Evolutionary conservation across 768 basidiomycete genomes (phyloP).

Genomic region (Cystofilobasidium bisporidii): DNA sequence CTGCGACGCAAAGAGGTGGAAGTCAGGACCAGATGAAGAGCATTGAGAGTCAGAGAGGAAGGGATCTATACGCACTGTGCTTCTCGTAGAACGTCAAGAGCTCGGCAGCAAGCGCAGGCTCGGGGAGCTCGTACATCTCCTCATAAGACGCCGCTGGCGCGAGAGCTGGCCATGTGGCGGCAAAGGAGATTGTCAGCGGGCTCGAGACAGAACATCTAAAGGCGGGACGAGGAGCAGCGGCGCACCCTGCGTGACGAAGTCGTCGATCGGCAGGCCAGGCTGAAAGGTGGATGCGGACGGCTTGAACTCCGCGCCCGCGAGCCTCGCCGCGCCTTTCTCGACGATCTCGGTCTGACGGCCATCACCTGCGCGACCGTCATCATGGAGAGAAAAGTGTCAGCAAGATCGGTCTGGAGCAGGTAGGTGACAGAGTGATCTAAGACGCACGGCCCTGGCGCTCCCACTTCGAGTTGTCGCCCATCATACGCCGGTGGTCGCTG

Average conservation of each 20-base stretch:
- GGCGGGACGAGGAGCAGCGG: neutral
- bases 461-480: neutral
- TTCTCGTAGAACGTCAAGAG: conserved; percentile 7
- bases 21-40: neutral
- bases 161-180: neutral
- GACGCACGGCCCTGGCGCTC: neutral
- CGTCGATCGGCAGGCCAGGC: neutral
- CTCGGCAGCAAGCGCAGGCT: neutral
- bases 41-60: too few species aligned
- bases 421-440: too few species aligned
- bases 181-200: neutral
- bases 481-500: neutral
- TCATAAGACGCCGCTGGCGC: neutral
- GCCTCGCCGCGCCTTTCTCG: neutral
- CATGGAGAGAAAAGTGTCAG: neutral
- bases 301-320: neutral
- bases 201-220: too few species aligned
- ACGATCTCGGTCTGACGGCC: neutral
- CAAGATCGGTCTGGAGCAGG: neutral
- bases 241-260: conserved; percentile 2
- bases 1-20: neutral
- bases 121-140: conserved; percentile 8
- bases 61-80: neutral
- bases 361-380: neutral
- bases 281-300: neutral